Conservation (phyloP, 148 eudicot species). For the Vaccinium corymbosum region DNA sequence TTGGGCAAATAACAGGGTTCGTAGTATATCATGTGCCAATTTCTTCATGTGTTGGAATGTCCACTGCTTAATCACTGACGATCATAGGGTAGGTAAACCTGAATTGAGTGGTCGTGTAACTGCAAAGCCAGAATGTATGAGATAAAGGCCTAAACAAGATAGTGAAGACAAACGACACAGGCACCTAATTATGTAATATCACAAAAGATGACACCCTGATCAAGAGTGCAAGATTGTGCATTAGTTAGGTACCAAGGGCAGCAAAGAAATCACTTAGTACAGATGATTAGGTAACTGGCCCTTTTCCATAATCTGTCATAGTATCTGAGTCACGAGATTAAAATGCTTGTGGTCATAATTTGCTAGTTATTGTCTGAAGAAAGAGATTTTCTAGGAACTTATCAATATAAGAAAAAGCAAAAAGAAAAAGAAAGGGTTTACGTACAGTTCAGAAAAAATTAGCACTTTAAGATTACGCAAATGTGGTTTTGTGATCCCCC, state of each 20-base stretch:
- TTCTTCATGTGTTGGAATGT: constrained; percentile 69
- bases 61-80: constrained; percentile 87
- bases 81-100: constrained; percentile 85
- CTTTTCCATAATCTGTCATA: neutral
- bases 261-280: neutral
- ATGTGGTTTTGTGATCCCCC: no score
- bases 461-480: no score
- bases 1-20: neutral
- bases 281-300: neutral
- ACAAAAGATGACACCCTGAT: neutral
- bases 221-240: neutral
- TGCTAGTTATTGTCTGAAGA: neutral
- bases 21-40: constrained; percentile 38
- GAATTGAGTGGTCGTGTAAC: constrained; percentile 72
- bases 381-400: no score
- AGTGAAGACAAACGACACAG: neutral
- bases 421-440: no score
- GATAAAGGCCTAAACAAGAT: neutral
- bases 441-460: no score
- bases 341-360: neutral
- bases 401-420: no score
- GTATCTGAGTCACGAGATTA: neutral
- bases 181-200: neutral
- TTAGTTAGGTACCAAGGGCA: neutral
- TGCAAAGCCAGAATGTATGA: constrained; percentile 30